Evolutionary conservation across 2,329 filamentous ascomycete species (phyloP), one percentile per base, ranked within the genome.

Genomic region (Thielaviopsis euricoi): DNA sequence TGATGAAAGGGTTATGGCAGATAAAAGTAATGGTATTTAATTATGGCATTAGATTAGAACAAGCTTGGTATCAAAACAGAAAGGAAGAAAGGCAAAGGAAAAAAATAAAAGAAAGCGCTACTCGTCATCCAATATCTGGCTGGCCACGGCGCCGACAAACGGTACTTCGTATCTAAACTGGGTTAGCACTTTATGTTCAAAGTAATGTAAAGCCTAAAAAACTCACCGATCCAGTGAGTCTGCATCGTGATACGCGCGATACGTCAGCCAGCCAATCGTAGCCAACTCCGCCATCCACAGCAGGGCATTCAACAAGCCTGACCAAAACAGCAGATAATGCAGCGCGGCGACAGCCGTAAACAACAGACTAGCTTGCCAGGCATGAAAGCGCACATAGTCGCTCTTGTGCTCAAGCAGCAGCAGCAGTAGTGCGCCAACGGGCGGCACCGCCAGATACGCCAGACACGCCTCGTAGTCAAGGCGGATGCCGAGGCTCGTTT

Each of bases 361-460:
- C 2, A 95, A 71, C 65, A 95, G 75, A 62, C 85, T 84, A 6
- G 86, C 87, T 71, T 98, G 93, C 91, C 93, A 98, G 7, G 93
- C 93, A 70, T 98, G 93, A 65, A 97, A 97, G 62, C 93, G 80
- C 59, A 98, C 93, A 70, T 95, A 98, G 72, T 98, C 93, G 67
- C 89, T 96, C 74, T 95, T 93, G 67, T 90, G 82, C 76, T 98
- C 93, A 62, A 91, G 69, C 51, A 97, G 79, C 63, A 98, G 71
- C 64, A 98, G 71, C 63, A 95, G 69, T 25, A 96, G 87, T 2
- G 86, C 87, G 2, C 91, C 93, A 0, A 90, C 77, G 1, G 93
- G 93, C 62, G 93, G 93, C 15, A 95, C 72, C 54, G 86, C 75
- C 61, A 96, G 68, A 69, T 98, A 98, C 56, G 93, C 91, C 66